Conservation (phyloP, 352 stramenopile species). For the Globisporangium uncinulatum region DNA sequence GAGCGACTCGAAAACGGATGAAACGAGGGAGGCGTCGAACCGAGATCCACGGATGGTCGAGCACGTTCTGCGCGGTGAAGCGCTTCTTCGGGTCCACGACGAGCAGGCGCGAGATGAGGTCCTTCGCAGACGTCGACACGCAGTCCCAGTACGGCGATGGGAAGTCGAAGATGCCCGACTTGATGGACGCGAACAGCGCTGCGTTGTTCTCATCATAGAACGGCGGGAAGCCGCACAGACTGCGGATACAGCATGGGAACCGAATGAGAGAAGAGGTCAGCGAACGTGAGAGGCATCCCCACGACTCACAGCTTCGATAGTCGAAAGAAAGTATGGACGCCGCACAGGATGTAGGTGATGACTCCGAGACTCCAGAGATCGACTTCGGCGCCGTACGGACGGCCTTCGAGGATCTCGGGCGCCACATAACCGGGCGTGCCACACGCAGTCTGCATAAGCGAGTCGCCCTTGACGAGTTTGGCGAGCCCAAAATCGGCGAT, state of each 20-base stretch:
- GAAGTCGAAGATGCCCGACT: conserved; percentile 62
- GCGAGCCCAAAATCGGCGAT: conserved; percentile 81
- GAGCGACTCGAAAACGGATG: no score
- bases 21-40: no score
- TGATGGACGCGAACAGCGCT: conserved; percentile 77
- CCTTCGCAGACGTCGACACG: conserved; percentile 66
- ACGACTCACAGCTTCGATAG: no score
- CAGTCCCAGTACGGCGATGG: conserved; percentile 81
- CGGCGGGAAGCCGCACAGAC: conserved; percentile 74
- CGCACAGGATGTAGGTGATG: conserved; percentile 77
- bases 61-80: conserved; percentile 60
- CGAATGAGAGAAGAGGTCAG: no score
- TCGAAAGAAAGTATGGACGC: no score
- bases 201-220: conserved; percentile 91
- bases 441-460: conserved; percentile 52
- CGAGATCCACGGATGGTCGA: conserved; percentile 87
- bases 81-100: conserved; percentile 80
- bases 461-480: conserved; percentile 61
- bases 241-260: no score
- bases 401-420: conserved; percentile 73
- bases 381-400: conserved; percentile 71
- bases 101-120: conserved; percentile 90
- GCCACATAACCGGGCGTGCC: conserved; percentile 80
- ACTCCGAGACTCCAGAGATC: conserved; percentile 91
- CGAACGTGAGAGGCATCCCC: no score